phyloP scores from a whole-genome alignment of 2,329 filamentous ascomycete species.

The Trichothecium roseum region DNA sequence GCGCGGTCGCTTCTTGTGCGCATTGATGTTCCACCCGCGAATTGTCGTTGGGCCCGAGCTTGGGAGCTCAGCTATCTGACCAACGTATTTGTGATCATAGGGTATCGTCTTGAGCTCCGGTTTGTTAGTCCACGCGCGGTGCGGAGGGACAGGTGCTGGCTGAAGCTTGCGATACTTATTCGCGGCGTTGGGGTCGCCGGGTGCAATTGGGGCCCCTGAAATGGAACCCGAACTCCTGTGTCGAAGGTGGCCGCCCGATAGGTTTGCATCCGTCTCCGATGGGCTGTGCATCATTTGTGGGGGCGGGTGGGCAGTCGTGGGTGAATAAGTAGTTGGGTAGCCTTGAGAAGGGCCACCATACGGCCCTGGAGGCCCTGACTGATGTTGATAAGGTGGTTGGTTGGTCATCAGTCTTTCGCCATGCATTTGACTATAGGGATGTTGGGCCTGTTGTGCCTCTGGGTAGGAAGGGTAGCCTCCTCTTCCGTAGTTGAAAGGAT shows the following conservation, averaged over 20 bases:
- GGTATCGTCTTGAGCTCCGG: conserved; percentile 48
- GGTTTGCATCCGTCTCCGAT: too few species aligned
- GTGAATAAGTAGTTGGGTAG: too few species aligned
- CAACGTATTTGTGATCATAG: conserved; percentile 49
- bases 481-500: conserved; percentile 16
- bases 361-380: too few species aligned
- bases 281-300: too few species aligned
- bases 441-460: conserved; percentile 15
- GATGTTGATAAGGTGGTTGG: too few species aligned
- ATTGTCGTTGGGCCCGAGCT: conserved; percentile 45
- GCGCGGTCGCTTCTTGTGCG: conserved; percentile 20
- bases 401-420: too few species aligned
- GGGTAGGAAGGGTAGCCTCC: conserved; percentile 17
- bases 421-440: not conserved
- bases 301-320: too few species aligned
- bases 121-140: conserved; percentile 34
- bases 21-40: conserved; percentile 43
- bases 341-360: too few species aligned
- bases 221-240: conserved; percentile 21
- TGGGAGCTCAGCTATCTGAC: conserved; percentile 39
- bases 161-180: conserved; percentile 47
- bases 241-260: conserved; percentile 7
- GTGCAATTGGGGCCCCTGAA: conserved; percentile 8
- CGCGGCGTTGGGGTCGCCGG: too few species aligned
- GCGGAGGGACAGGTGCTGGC: conserved; percentile 44